phyloP scores from a whole-genome alignment of 2,329 filamentous ascomycete species.

The Delphinella strobiligena region DNA sequence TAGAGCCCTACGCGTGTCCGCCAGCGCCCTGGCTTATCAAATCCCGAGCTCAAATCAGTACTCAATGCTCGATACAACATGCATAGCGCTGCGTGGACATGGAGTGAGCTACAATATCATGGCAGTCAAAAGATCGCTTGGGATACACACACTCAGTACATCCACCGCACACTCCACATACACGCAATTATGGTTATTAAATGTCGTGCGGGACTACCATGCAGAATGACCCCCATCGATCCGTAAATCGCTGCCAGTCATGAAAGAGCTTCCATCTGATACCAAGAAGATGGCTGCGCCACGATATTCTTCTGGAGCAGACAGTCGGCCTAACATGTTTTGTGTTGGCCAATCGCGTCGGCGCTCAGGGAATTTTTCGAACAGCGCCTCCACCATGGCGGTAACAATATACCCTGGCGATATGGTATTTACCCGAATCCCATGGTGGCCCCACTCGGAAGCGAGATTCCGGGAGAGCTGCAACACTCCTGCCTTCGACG shows the following conservation, averaged over 20 bases:
- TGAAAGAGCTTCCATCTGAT: slow-evolving; percentile 36
- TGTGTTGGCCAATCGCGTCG: slow-evolving; percentile 61
- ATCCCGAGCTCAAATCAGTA: no score
- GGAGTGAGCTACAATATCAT: no score
- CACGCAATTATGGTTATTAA: no score
- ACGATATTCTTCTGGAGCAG: slow-evolving; percentile 24
- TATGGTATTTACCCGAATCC: slow-evolving; percentile 70
- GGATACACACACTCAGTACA: no score
- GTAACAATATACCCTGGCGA: slow-evolving; percentile 72
- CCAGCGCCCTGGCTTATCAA: no score
- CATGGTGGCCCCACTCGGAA: slow-evolving; percentile 58
- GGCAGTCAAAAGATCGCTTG: no score
- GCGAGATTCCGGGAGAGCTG: slow-evolving; percentile 61
- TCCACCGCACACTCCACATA: no score
- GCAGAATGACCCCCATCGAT: slow-evolving; percentile 44
- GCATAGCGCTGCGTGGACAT: no score
- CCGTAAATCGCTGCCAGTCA: slow-evolving; percentile 42
- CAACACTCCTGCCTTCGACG: slow-evolving; percentile 62
- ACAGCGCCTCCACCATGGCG: slow-evolving; percentile 72
- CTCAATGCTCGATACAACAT: no score
- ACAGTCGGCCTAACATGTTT: slow-evolving; percentile 59
- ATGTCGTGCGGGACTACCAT: no score
- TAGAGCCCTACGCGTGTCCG: no score
- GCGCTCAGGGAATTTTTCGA: slow-evolving; percentile 60
- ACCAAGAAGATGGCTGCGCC: slow-evolving; percentile 27